Evolutionary conservation across 2,329 filamentous ascomycete genomes (phyloP), one percentile per base, ranked within the genome.

Genomic region (Penicillium concentricum): DNA sequence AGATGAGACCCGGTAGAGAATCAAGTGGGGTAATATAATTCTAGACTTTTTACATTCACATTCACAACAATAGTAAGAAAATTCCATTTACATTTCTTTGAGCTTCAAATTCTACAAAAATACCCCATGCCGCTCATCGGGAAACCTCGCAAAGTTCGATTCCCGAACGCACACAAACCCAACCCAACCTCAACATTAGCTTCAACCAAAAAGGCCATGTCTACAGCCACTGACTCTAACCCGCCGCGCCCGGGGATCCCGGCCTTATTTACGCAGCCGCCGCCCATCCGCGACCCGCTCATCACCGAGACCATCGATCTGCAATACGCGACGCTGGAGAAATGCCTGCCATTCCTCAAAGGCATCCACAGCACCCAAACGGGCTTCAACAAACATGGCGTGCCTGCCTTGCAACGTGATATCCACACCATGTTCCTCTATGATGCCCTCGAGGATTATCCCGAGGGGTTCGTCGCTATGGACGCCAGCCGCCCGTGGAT

Each of bases 401-500:
- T 97, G 35, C 90, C 91, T 15, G 81, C 81, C 55, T 83, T 99
- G n/a, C 82, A 87, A 64, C 85, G 88, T 41, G 77, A 79, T 56
- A 74, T 76, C 41, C 85, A 87, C 68, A 61, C 79, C 41, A 69
- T 66, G n/a, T 81, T 76, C 60, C 68, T 81, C 37, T 78, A 79
- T 55, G 75, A 79, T 51, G 77, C 77, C 12, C 67, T 87, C 41
- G 77, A 77, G 42, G 79, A 79, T 47, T 85, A 95, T 59, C 91
- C 93, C 0, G 77, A 83, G 8, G 79, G 78, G 4, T 96, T 89
- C 74, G 86, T 88, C 51, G 82, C 82, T 47, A 84, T 92, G 64
- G 94, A 99, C 79, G 88, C 94, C 32, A 92, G 90, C 70, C 82
- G 93, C 54, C 92, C 94, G 10, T 99, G 94, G 94, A 84, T 96